Evolutionary conservation across 257 asterid genomes (phyloP), one percentile per base, ranked within the genome.

Genomic region (Knoxia roxburghii): DNA sequence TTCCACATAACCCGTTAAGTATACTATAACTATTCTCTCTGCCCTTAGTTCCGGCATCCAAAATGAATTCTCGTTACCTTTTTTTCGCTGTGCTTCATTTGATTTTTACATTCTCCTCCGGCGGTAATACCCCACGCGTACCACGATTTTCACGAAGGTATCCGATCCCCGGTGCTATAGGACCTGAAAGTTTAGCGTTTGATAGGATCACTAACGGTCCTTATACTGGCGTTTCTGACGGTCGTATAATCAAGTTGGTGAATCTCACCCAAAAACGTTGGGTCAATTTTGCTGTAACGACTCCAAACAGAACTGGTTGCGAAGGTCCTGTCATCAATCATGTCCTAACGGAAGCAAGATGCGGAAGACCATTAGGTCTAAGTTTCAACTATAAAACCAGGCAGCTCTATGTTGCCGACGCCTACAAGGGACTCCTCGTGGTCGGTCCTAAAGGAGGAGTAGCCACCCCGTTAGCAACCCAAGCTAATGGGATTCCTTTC

Each of bases 321-420:
- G 83, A 69, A 65, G 86, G 84, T 5, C 57, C 24, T 2, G 33
- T 43, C n/a, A n/a, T n/a, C 14, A 89, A 79, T 35, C 80, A 84
- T 66, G 46, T 70, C 1, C 7, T 1, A 18, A 75, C 6, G 21
- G 95, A 86, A 79, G 84, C 80, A 67, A 72, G 75, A 15, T 89
- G 90, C 71, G 95, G 95, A 21, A 82, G 96, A 43, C 95, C 96
- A 60, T 75, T 89, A 81, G 95, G 96, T 74, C 82, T 86, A 26
- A 53, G 69, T 0, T 80, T 89, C 68, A 72, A 86, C 30, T 64
- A 74, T 2, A 73, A 71, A 32, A 85, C 78, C 1, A 86, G 92
- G 4, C 76, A 85, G 55, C 81, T 86, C 11, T 83, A 74, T 70
- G 76, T 83, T 8, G 86, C 88, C 1, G 95, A 89, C 69, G 84